Base-by-base conservation (phyloP, 352 stramenopile genomes). In the Phytophthora crassamura region DNA sequence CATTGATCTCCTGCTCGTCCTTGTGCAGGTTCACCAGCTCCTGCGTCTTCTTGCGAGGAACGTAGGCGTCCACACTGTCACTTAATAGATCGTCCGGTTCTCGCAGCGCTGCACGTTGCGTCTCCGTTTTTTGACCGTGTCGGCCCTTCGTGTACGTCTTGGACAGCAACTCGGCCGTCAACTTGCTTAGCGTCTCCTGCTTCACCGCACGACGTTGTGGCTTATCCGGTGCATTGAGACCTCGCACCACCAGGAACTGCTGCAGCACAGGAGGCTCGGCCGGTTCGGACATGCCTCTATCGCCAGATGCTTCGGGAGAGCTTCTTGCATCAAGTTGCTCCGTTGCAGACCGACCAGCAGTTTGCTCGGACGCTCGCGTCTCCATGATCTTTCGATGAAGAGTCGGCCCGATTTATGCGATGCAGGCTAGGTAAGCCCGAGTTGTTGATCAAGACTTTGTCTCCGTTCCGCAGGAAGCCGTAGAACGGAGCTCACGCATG, bases 61-160 rank as follows among this genome's bases (percentile, higher is more conserved):
- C 82, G 57, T 89, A 91, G 5, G 67, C 76, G 52, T 89, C 80
- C 30, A 65, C 43, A 36, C 74, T 84, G 34, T 84, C 68, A 45
- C 36, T 65, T 48, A 75, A 84, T 40, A 63, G 41, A 12, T 86
- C 77, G 12, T 77, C 70, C 0, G 74, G 68, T 28, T 75, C 48
- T 30, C 61, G 55, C 60, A 91, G 70, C 5, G 78, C 80, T 4
- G 25, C 51, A n/a, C 66, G 72, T 10, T 82, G 50, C 0, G 50
- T 42, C 7, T 38, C 28, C 14, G 63, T 60, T 40, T 74, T 77
- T 18, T 78, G 33, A 5, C 78, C 78, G 28, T 77, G 46, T 8
- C 28, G 32, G 2, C 70, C 65, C 52, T 86, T 84, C 7, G 80
- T 77, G 64, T 84, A 89, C 36, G 39, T 51, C 11, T 72, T 62